phyloP scores from a whole-genome alignment of 2,329 filamentous ascomycete genomes.

The Endoconidiophora polonica region DNA sequence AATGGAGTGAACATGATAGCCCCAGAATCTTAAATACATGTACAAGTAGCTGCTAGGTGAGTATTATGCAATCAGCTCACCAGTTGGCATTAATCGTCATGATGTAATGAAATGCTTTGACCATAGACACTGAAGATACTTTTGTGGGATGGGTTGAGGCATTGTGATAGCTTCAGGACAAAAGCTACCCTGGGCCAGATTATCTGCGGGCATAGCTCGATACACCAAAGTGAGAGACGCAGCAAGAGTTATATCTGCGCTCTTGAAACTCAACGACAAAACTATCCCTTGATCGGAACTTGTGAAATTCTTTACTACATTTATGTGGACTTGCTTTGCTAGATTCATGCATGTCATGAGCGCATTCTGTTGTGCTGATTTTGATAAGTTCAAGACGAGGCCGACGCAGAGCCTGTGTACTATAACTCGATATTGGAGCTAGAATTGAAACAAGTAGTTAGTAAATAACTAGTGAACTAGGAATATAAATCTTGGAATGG shows the following conservation, averaged over 20 bases:
- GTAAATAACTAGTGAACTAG: not conserved
- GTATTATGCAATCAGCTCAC: conserved; percentile 18
- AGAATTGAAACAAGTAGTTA: not conserved
- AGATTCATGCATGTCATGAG: conserved; percentile 23
- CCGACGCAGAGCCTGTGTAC: conserved; percentile 27
- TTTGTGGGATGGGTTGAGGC: conserved; percentile 31
- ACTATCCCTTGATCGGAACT: conserved; percentile 24
- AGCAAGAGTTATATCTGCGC: conserved; percentile 31
- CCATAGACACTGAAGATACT: conserved; percentile 28
- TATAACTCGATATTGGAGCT: conserved; percentile 26
- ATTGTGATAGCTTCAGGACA: conserved; percentile 31
- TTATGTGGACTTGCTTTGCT: conserved; percentile 21
- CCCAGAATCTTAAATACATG: conserved; percentile 20
- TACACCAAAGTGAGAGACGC: conserved; percentile 35
- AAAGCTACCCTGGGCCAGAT: conserved; percentile 27
- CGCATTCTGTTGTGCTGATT: conserved; percentile 23
- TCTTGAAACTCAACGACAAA: conserved; percentile 27
- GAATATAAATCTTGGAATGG: not conserved
- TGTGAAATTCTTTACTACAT: conserved; percentile 23
- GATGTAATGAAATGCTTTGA: conserved; percentile 25
- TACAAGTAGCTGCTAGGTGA: not conserved
- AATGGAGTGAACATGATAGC: conserved; percentile 39
- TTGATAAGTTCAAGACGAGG: conserved; percentile 24
- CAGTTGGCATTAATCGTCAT: conserved; percentile 35
- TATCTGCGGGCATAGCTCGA: conserved; percentile 31